These are phyloP conservation scores for Talaromyces sp. DNA, from an alignment of 2,329 filamentous ascomycete species.

Conservation along the genomic window DNA sequence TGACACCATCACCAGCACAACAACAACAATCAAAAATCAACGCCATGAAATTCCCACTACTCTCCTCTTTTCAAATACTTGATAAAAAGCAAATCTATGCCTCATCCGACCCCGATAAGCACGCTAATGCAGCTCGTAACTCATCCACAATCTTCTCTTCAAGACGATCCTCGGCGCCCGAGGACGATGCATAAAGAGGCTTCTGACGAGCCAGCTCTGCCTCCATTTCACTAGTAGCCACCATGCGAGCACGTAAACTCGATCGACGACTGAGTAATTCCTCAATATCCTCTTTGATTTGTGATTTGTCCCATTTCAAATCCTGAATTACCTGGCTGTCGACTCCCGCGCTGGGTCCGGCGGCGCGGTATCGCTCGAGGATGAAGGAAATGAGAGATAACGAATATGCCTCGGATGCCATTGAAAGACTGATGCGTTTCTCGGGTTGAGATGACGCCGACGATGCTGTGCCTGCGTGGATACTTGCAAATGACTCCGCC, in stretches of 20 bases:
- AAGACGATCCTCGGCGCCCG: conserved; percentile 59
- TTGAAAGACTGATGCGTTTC: conserved; percentile 66
- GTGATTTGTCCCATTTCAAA: conserved; percentile 70
- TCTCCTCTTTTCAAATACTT: neutral
- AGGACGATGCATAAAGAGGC: conserved; percentile 36
- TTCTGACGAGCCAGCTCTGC: conserved; percentile 55
- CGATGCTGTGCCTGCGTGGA: conserved; percentile 47
- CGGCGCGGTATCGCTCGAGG: conserved; percentile 61
- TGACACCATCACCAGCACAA: conserved; percentile 6
- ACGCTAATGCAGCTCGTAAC: conserved; percentile 54
- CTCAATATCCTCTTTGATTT: conserved; percentile 76
- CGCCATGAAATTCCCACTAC: neutral
- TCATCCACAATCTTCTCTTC: conserved; percentile 73
- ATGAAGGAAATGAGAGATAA: conserved; percentile 73
- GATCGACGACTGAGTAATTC: conserved; percentile 70
- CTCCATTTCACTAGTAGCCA: conserved; percentile 71
- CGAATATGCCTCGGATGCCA: conserved; percentile 74
- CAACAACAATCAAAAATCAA: neutral
- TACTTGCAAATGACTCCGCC: conserved; percentile 63
- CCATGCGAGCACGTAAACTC: conserved; percentile 66
- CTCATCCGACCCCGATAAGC: conserved; percentile 39
- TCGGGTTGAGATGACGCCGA: conserved; percentile 43
- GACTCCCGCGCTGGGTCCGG: conserved; percentile 61
- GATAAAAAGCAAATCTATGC: neutral
- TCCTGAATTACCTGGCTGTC: conserved; percentile 62